Conservation (phyloP, 306 rosid species). For the Glycyrrhiza uralensis region DNA sequence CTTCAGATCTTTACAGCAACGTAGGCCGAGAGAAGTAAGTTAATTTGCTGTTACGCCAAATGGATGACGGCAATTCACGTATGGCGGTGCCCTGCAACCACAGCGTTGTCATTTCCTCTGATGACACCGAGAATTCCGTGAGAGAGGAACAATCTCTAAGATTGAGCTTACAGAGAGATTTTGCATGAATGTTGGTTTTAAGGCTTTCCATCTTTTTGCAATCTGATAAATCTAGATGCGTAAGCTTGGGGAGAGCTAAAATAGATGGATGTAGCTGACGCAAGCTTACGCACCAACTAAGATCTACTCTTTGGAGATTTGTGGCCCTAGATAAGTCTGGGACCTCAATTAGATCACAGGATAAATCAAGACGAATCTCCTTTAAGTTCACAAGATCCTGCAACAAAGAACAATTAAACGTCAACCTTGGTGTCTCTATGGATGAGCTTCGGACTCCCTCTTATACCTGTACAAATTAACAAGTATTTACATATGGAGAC, state of each 20-base stretch:
- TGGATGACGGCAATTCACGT: background rate
- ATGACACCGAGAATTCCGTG: background rate
- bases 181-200: background rate
- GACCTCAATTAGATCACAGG: background rate
- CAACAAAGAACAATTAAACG: background rate
- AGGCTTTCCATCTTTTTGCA: background rate
- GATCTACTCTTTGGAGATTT: background rate
- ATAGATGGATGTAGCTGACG: background rate
- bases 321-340: background rate
- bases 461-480: background rate
- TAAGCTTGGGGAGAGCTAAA: background rate
- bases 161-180: background rate
- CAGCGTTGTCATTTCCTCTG: background rate
- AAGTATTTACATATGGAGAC: too few relatives aligned
- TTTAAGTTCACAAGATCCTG: background rate
- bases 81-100: background rate
- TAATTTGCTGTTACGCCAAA: background rate
- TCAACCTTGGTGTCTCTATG: too few relatives aligned
- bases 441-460: too few relatives aligned
- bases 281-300: background rate
- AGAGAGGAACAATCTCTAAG: background rate
- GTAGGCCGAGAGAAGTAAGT: background rate
- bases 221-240: too few relatives aligned
- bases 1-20: background rate
- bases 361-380: accelerated